Conservation (phyloP, 164 flowering plant species). For the Liquidambar formosana region DNA sequence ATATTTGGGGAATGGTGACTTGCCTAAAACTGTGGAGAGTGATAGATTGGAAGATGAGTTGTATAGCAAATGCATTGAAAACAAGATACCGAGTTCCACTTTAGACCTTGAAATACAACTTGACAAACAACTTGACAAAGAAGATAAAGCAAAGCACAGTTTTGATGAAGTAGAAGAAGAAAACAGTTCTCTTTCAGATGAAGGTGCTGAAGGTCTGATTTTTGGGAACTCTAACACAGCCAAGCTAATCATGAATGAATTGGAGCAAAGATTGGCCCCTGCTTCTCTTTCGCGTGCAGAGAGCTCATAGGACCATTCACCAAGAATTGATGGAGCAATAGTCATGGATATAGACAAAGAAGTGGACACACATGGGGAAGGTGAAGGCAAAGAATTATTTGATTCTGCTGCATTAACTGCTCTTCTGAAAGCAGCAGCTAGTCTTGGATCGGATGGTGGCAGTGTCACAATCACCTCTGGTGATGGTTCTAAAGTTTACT, state of each 20-base stretch:
- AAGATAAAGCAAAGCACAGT: constrained; percentile 19
- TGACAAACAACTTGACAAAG: constrained; percentile 24
- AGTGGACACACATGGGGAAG: constrained; percentile 80
- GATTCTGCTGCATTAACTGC: constrained; percentile 93
- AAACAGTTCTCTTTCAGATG: constrained; percentile 56
- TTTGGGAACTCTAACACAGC: constrained; percentile 69
- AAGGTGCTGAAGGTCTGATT: constrained; percentile 45
- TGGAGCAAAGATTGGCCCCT: constrained; percentile 54
- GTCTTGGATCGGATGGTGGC: constrained; percentile 54
- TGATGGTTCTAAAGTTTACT: constrained; percentile 80
- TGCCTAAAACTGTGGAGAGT: neutral
- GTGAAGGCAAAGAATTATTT: constrained; percentile 70
- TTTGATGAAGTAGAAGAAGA: constrained; percentile 28
- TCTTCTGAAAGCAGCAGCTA: constrained; percentile 82
- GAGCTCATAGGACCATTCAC: constrained; percentile 42
- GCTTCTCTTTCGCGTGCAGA: constrained; percentile 48
- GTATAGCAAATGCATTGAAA: too few relatives aligned
- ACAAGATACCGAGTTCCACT: neutral
- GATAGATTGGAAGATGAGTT: neutral
- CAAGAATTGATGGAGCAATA: constrained; percentile 73
- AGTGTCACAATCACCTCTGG: constrained; percentile 57
- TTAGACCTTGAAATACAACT: constrained; percentile 7
- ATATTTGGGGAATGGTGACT: neutral
- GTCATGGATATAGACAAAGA: constrained; percentile 88
- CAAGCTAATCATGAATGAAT: constrained; percentile 62